Evolutionary conservation across 176 grass and related monocot genomes (phyloP).

Genomic region (Metroxylon sagu): DNA sequence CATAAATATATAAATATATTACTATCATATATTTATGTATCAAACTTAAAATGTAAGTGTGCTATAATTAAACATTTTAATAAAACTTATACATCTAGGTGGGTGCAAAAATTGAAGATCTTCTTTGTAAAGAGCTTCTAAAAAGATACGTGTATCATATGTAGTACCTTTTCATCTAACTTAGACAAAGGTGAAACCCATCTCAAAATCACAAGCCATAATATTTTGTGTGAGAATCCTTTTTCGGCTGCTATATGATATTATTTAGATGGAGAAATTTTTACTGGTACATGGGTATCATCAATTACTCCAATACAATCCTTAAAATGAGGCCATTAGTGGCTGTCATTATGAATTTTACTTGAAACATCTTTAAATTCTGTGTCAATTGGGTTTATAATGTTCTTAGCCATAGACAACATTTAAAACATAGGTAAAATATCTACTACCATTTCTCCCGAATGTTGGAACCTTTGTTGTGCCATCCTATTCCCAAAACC

Average conservation of each 20-base stretch:
- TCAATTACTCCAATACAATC: not conserved
- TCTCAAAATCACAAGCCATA: not conserved
- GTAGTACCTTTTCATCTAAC: not conserved
- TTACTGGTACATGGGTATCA: not conserved
- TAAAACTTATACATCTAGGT: not conserved
- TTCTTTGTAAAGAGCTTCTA: not conserved
- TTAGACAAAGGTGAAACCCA: not conserved
- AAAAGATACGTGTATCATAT: not conserved
- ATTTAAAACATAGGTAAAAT: too few species aligned
- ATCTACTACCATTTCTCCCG: too few species aligned
- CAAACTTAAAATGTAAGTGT: too few species aligned
- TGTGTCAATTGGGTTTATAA: too few species aligned
- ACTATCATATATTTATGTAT: too few species aligned
- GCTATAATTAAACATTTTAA: too few species aligned
- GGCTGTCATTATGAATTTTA: too few species aligned
- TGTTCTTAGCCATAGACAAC: too few species aligned
- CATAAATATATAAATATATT: too few species aligned
- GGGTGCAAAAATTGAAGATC: not conserved
- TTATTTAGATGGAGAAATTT: not conserved
- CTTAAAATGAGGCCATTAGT: not conserved
- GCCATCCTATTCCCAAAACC: too few species aligned
- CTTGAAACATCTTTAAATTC: too few species aligned
- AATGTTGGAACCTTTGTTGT: too few species aligned
- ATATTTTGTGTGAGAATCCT: not conserved
- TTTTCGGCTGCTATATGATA: not conserved